Evolutionary conservation across 306 rosid genomes (phyloP).

Genomic region (Canavalia gladiata): DNA sequence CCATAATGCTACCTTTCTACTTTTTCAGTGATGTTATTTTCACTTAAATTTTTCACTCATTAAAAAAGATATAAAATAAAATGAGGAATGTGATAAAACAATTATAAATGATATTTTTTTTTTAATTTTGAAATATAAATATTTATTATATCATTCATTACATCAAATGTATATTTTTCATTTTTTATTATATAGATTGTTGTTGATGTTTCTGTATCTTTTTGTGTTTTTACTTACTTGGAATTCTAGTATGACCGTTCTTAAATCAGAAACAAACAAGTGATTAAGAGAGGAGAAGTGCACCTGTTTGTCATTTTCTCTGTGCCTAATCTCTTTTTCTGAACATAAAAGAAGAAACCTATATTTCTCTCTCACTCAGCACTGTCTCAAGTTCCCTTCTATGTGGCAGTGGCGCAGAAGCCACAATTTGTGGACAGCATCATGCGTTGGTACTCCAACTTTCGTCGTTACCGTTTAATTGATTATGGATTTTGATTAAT

Average conservation of each 20-base stretch:
- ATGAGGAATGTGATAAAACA: too few relatives aligned
- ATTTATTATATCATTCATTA: too few relatives aligned
- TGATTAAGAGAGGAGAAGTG: background rate
- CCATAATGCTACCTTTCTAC: conserved; percentile 18
- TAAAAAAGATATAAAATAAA: too few relatives aligned
- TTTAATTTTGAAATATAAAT: too few relatives aligned
- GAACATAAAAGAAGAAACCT: too few relatives aligned
- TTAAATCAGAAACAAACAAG: background rate
- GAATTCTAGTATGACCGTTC: background rate
- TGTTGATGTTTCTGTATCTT: too few relatives aligned
- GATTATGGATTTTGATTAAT: background rate
- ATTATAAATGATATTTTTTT: too few relatives aligned
- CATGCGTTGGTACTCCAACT: conserved; percentile 31
- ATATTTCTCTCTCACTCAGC: background rate
- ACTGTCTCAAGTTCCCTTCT: conserved; percentile 5
- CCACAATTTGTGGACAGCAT: conserved; percentile 41
- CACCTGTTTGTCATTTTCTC: conserved; percentile 48
- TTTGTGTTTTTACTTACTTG: background rate
- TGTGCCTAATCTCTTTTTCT: background rate
- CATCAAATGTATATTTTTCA: too few relatives aligned
- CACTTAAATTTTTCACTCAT: too few relatives aligned
- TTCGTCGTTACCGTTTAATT: conserved; percentile 1
- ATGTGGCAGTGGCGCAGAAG: conserved; percentile 34
- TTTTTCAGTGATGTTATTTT: background rate
- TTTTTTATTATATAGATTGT: too few relatives aligned